Base-by-base conservation (phyloP, 2,329 filamentous ascomycete genomes). In the Daldinia sp. region DNA sequence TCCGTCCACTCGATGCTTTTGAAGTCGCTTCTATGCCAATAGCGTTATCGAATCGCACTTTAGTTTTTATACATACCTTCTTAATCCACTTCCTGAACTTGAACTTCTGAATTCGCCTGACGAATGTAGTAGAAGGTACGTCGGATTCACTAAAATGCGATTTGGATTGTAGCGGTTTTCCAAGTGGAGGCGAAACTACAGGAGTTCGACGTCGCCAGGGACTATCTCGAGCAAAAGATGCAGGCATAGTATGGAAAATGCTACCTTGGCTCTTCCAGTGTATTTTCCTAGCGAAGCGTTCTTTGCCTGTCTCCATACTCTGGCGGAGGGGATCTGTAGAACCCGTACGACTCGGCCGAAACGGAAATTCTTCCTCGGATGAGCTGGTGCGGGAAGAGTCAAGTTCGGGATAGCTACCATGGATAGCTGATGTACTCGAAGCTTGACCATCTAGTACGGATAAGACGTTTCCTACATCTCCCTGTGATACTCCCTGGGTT, bases 61-160 rank as follows among this genome's bases (percentile, higher is more conserved):
- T 76, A 6, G 74, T 73, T 18, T 68, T 69, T 10, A 66, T 66
- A 50, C 62, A 75, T 28, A 72, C 66, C 41, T 71, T 72, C 51
- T 71, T 74, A 3, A 70, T 65, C 75, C 75, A 74, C 48, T 66
- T 74, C 39, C 57, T 65, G 23, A 75, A 30, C 30, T 69, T 73
- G 57, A 74, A 69, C 37, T 71, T 74, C 28, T 74, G 70, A 13
- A 74, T 60, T 10, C 69, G 72, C 33, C 69, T 68, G 1, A 63
- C 33, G 5, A 71, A 4, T 4, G 67, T 70, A 15, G 26, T 51
- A 1, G 72, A 65, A 13, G 74, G 65, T 5, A n/a, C 57, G n/a
- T 68, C 68, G 5, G 70, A 20, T 15, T 35, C 39, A 3, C 20
- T 54, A 5, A 41, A 64, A 18, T 59, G 63, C 7, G 58, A 42